Base-by-base conservation (phyloP, 225 moss, liverwort and hornwort species). In the Polytrichum commune region DNA sequence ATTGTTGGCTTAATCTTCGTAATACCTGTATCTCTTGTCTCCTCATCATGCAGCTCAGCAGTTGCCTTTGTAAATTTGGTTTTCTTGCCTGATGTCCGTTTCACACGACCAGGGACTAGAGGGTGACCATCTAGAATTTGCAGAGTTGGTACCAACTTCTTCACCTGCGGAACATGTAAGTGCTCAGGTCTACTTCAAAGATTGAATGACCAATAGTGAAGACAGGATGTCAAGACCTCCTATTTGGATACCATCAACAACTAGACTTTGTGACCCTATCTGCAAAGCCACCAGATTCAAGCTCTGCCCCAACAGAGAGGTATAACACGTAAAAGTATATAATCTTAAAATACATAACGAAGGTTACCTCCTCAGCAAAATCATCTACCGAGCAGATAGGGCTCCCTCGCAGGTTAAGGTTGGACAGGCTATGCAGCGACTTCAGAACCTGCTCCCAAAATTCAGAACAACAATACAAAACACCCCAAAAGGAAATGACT, bases 121-220 rank as follows among this genome's bases (percentile, higher is more conserved):
- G 92, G 85, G 69, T 92, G 92, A 27, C 97, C 94, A 75, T 97
- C 94, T 65, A 97, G 73, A 68, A 92, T 92, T 70, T 90, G 87
- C 53, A 97, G 68, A 0, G 83, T 80, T 65, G 97, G 91, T 35
- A 97, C 69, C 60, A 89, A 81, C 54, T 69, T 78, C 64, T 81
- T 79, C 60, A 92, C 88, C 97, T 97, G 85, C 53, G 27, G 5
- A 53, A 72, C 19, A 60, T 6, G 27, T 8, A 53, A 66, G n/a
- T 19, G 68, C 28, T 72, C 33, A 82, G 73, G 53, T 62, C 58
- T 20, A 24, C 7, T 58, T 23, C 58, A 58, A 58, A 23, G 22
- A n/a, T 6, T 20, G 22, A 4, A 46, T 46, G 4, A 16, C 46
- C 46, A 46, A 46, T 16, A 46, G 16, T 46, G 13, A 46, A 32